Conservation (phyloP, 1,284 basidiomycete genomes). For the Ganoderma resinaceum region DNA sequence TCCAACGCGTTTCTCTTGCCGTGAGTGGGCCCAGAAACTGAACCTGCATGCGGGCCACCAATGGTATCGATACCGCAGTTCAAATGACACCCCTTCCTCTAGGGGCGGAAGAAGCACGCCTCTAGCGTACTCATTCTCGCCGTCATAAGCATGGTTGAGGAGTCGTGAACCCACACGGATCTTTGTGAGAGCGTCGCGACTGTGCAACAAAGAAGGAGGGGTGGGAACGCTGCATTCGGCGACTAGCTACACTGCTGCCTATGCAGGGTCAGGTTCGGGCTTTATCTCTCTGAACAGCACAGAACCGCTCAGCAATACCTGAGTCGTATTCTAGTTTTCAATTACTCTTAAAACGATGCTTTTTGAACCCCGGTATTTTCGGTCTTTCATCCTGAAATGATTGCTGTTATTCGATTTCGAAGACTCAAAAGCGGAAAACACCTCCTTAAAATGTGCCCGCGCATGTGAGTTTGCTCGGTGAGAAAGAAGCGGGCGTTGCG, state of each 20-base stretch:
- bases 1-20: background rate
- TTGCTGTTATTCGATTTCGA: background rate
- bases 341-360: background rate
- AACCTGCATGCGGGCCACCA: background rate
- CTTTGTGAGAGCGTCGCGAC: background rate
- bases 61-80: background rate
- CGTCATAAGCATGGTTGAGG: slow-evolving; percentile 1
- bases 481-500: background rate
- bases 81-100: background rate
- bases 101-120: background rate
- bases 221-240: background rate
- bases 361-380: background rate
- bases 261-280: background rate
- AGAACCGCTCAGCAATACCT: background rate
- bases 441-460: slow-evolving; percentile 9
- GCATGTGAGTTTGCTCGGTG: background rate
- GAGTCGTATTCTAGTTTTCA: background rate
- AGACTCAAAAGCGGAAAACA: background rate
- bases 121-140: slow-evolving; percentile 1
- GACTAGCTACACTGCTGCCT: background rate
- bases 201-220: background rate
- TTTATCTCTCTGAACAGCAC: background rate
- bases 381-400: background rate
- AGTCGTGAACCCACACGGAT: background rate
- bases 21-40: too few relatives aligned